These are phyloP conservation scores for Leccinellum luteum DNA, from an alignment of 768 basidiomycete genomes.

Conservation along the genomic window DNA sequence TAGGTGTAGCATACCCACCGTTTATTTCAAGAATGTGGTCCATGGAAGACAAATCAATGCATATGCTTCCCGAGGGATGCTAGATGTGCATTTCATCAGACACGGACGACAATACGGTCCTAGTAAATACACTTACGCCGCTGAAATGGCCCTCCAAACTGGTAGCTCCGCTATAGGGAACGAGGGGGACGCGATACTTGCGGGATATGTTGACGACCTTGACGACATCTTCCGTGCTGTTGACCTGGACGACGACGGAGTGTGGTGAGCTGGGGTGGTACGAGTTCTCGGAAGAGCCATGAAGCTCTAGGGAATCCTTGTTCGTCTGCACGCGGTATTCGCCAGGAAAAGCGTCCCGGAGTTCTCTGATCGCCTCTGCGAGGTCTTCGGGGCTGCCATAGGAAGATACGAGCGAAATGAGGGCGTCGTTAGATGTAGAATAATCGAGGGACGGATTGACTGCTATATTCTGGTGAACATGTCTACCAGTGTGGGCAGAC, in stretches of 20 bases:
- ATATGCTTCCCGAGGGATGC: conserved; percentile 56
- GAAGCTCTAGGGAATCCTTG: conserved; percentile 45
- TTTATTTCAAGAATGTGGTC: conserved; percentile 60
- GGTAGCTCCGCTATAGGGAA: conserved; percentile 82
- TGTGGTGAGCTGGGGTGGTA: conserved; percentile 62
- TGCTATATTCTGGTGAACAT: conserved; percentile 4
- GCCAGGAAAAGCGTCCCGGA: conserved; percentile 45
- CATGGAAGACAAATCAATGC: conserved; percentile 66
- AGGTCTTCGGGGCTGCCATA: conserved; percentile 52
- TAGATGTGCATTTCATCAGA: conserved; percentile 15
- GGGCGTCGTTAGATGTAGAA: not conserved
- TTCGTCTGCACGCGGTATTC: conserved; percentile 50
- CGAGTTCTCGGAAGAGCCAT: conserved; percentile 69
- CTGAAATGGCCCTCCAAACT: conserved; percentile 85
- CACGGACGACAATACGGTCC: not conserved
- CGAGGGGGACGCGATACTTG: conserved; percentile 72
- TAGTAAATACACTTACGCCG: conserved; percentile 45
- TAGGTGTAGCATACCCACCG: conserved; percentile 34
- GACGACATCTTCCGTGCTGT: conserved; percentile 79
- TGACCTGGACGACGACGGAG: conserved; percentile 55
- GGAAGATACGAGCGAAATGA: conserved; percentile 11
- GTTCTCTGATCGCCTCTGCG: conserved; percentile 50
- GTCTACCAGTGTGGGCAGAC: not conserved
- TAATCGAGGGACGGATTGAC: not conserved
- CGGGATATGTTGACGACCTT: conserved; percentile 73